Percentiles rank a stretch among this genome's conserved stretches.
Conservation (phyloP, 2,329 filamentous ascomycete species). For the Monosporascus sp. region DNA sequence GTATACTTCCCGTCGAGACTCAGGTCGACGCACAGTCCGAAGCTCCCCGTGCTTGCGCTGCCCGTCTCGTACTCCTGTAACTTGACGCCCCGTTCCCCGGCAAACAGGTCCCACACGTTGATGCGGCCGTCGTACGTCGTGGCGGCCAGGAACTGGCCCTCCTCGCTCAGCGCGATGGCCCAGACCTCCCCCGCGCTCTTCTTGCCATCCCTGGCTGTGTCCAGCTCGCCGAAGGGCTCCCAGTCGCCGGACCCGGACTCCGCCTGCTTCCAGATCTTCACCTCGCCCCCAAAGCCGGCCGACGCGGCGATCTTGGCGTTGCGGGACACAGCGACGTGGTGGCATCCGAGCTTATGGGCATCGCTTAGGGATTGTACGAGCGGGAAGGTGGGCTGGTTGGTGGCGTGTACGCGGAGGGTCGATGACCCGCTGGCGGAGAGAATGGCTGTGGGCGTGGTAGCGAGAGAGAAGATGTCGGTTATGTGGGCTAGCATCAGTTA, state of each 20-base stretch:
- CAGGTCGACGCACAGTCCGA: conserved; percentile 83
- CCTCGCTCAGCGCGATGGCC: conserved; percentile 79
- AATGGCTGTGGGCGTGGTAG: conserved; percentile 66
- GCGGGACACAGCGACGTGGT: conserved; percentile 71
- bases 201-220: conserved; percentile 23
- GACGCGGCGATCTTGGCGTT: conserved; percentile 71
- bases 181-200: conserved; percentile 70
- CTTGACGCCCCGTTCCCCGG: conserved; percentile 49
- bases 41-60: conserved; percentile 67
- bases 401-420: conserved; percentile 74
- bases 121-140: conserved; percentile 84
- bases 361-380: conserved; percentile 72
- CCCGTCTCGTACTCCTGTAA: conserved; percentile 80
- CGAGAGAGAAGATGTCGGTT: conserved; percentile 79
- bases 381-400: conserved; percentile 64
- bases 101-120: conserved; percentile 74
- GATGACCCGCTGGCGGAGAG: conserved; percentile 83
- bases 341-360: conserved; percentile 84
- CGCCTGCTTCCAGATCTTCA: conserved; percentile 71
- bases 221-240: conserved; percentile 41
- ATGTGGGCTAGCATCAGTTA: conserved; percentile 57
- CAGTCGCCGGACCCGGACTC: conserved; percentile 56
- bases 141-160: conserved; percentile 79
- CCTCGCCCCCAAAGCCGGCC: conserved; percentile 82
- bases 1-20: conserved; percentile 75